Base-by-base conservation (phyloP, 306 rosid species). In the Albizia julibrissin region DNA sequence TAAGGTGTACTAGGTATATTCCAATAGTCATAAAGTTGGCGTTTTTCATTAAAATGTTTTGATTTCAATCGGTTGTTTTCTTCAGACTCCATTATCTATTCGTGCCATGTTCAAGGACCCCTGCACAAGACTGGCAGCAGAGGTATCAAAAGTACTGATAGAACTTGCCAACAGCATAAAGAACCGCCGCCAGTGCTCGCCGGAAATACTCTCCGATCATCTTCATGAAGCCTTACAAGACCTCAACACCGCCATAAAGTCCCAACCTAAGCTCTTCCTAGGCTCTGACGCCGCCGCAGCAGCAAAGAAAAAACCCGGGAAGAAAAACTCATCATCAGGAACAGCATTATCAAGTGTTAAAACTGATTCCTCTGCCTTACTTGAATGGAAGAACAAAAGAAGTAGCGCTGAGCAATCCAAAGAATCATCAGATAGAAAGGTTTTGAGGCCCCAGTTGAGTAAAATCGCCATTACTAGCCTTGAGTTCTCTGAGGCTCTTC, bases 401-500 rank as follows among this genome's bases (percentile, higher is more conserved):
- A 44, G 10, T 0, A 50, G n/a, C 0, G 43, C 49, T 27, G 89
- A 86, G 40, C 88, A 80, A 29, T 14, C 79, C 26, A 83, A 86
- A 50, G 62, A 37, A 14, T 5, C 74, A 14, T 11, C 50, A 14
- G 87, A 91, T 75, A 72, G 89, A 72, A 94, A 87, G 71, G 71
- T 76, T 29, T 52, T 91, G 75, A 90, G 97, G 84, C 87, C 86
- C 14, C 97, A 93, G 74, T 37, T 89, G 79, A 92, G 97, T 79
- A 93, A 87, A 69, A 87, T 90, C 1, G 95, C 92, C 0, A 90
- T 90, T 56, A 94, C 95, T 2, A 81, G 97, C 86, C 90, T 94
- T 1, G 98, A 94, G 76, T 90, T 94, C 85, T 90, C 92, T 15
- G 98, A 94, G 58, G 97, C 97, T 40, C 91, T 93, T 73, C 97